Percentiles rank a stretch among this genome's conserved stretches.
Evolutionary conservation across 2,329 filamentous ascomycete species (phyloP).

Genomic region (Penicillium sp.): DNA sequence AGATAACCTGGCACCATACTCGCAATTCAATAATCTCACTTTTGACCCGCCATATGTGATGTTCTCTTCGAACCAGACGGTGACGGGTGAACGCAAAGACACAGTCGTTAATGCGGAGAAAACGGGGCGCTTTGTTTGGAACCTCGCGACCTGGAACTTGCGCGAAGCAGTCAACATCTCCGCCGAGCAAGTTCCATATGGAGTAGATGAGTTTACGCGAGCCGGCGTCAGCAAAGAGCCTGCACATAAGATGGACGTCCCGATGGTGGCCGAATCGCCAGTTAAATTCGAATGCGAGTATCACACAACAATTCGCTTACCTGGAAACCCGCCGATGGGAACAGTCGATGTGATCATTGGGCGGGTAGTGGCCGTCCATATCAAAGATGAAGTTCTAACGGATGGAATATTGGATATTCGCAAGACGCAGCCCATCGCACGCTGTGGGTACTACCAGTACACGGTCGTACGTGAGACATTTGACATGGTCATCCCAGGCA

Average conservation of each 20-base stretch:
- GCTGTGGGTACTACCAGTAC: conserved; percentile 66
- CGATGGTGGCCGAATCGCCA: conserved; percentile 59
- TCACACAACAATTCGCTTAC: conserved; percentile 59
- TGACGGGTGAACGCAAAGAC: conserved; percentile 55
- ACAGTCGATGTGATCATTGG: conserved; percentile 63
- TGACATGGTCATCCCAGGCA: conserved; percentile 59
- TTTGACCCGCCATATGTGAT: conserved; percentile 67
- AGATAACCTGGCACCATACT: conserved; percentile 64
- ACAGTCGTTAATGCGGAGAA: conserved; percentile 61
- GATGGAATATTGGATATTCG: conserved; percentile 59
- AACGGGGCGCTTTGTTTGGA: conserved; percentile 63
- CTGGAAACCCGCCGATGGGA: conserved; percentile 62
- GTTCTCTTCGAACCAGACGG: conserved; percentile 64
- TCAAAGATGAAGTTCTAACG: conserved; percentile 59
- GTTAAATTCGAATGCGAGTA: conserved; percentile 64
- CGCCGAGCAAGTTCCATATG: conserved; percentile 54
- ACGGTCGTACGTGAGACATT: conserved; percentile 60
- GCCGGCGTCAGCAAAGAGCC: conserved; percentile 56
- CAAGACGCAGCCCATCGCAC: conserved; percentile 63
- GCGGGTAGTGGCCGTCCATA: conserved; percentile 61
- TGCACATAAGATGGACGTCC: conserved; percentile 46
- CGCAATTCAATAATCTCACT: conserved; percentile 66
- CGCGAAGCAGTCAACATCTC: conserved; percentile 61
- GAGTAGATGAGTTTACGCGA: conserved; percentile 60
- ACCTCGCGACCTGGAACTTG: conserved; percentile 61